Evolutionary conservation across 2,329 filamentous ascomycete species (phyloP).

Genomic region (Massarina eburnea): DNA sequence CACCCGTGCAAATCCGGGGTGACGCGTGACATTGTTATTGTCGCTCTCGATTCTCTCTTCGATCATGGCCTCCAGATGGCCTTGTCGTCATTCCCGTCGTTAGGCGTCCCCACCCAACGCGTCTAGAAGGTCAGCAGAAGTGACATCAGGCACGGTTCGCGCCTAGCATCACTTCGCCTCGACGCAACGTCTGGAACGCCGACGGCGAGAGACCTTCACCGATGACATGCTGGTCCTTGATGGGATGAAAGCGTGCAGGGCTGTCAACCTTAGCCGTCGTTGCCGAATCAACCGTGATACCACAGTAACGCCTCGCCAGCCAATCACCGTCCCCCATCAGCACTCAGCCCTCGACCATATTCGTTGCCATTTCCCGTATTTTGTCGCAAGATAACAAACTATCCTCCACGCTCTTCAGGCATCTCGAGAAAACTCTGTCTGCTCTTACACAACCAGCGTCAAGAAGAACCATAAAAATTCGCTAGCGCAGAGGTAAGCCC

Average conservation of each 20-base stretch:
- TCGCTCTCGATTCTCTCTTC: no score
- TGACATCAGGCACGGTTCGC: no score
- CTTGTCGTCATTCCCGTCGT: not conserved
- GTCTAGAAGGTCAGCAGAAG: not conserved
- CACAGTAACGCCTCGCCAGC: constrained; percentile 13
- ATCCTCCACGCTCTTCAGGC: not conserved
- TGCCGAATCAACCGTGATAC: constrained; percentile 19
- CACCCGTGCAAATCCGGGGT: no score
- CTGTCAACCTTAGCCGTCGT: not conserved
- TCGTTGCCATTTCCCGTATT: not conserved
- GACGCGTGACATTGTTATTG: not conserved
- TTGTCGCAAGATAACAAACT: constrained; percentile 4
- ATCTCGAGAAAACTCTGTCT: not conserved
- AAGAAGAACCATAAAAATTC: not conserved
- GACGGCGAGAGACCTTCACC: no score
- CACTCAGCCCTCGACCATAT: not conserved
- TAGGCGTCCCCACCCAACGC: not conserved
- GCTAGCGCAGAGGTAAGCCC: constrained; percentile 13
- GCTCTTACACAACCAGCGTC: not conserved
- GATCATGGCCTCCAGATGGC: no score
- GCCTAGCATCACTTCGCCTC: no score
- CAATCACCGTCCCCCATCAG: constrained; percentile 3
- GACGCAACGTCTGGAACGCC: no score
- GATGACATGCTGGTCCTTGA: no score
- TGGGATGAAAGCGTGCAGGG: not conserved